A percentile compares a stretch with the other conserved stretches of the same genome.
These are phyloP conservation scores for Monilinia vaccinii-corymbosi DNA, from an alignment of 2,329 filamentous ascomycete genomes.

Conservation along the genomic window DNA sequence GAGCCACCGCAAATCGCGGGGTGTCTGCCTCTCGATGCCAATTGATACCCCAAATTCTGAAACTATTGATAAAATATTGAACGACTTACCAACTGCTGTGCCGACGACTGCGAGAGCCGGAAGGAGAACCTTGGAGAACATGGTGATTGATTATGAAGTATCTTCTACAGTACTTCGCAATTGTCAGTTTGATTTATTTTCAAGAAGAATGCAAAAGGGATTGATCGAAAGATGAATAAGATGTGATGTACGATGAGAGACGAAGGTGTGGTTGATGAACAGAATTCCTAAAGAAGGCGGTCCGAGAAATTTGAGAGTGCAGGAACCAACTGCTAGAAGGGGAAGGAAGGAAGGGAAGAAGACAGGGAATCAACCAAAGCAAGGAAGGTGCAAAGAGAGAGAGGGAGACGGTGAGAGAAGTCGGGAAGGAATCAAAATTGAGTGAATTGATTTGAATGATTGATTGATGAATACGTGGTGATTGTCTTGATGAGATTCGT, in stretches of 20 bases:
- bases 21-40: neutral
- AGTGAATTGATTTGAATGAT: neutral
- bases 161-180: slow-evolving; percentile 6
- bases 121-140: slow-evolving; percentile 7
- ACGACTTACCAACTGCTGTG: slow-evolving; percentile 5
- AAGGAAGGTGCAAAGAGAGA: neutral
- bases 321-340: neutral
- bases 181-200: slow-evolving; percentile 4
- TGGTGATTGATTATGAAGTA: slow-evolving; percentile 5
- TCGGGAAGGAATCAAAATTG: no score
- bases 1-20: neutral
- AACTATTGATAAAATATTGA: neutral
- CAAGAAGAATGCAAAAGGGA: slow-evolving; percentile 6
- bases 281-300: neutral
- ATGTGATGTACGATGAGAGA: neutral
- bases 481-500: neutral
- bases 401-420: no score
- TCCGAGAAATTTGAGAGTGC: neutral
- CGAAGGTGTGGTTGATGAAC: neutral
- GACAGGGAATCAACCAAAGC: neutral
- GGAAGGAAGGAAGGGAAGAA: slow-evolving; percentile 3
- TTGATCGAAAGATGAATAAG: slow-evolving; percentile 7
- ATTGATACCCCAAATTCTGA: neutral
- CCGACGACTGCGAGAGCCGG: slow-evolving; percentile 10
- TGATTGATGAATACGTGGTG: neutral